These are phyloP conservation scores for Rhodamnia rubescens DNA, from an alignment of 345 rosid species.

Conservation along the genomic window DNA sequence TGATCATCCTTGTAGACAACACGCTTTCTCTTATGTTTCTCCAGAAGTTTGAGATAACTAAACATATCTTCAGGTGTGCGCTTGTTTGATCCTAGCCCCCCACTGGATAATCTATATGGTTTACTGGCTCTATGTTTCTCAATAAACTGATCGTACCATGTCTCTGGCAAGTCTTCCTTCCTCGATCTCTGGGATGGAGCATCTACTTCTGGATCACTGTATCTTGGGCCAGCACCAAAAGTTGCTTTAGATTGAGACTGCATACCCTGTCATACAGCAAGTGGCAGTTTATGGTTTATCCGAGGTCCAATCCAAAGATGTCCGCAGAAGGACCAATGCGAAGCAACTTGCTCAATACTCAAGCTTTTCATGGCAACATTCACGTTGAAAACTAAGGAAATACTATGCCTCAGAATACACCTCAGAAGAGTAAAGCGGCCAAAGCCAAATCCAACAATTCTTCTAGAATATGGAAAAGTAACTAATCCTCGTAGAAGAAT, in stretches of 20 bases:
- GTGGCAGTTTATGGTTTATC: not conserved
- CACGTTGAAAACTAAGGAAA: not conserved
- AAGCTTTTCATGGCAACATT: not conserved
- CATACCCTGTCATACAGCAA: conserved; percentile 5
- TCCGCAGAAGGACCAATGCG: not conserved
- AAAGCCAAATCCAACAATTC: not conserved
- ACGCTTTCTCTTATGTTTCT: conserved; percentile 70
- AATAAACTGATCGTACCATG: conserved; percentile 80
- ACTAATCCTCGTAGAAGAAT: not conserved
- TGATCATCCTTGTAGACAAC: conserved; percentile 38
- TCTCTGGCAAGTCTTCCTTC: conserved; percentile 78
- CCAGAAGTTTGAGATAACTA: conserved; percentile 39
- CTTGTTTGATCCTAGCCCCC: conserved; percentile 52
- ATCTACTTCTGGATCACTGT: conserved; percentile 41
- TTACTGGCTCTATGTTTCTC: conserved; percentile 48
- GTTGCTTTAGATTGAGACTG: conserved; percentile 42
- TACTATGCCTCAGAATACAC: not conserved
- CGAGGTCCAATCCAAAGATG: not conserved
- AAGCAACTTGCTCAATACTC: not conserved
- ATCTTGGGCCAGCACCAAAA: conserved; percentile 33
- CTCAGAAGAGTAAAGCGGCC: not conserved
- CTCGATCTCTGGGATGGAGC: conserved; percentile 45
- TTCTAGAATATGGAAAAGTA: not conserved
- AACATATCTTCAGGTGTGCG: conserved; percentile 81
- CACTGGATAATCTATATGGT: conserved; percentile 38